Base-by-base conservation (phyloP, 1,139 yeast species). In the Blastobotrys proliferans region DNA sequence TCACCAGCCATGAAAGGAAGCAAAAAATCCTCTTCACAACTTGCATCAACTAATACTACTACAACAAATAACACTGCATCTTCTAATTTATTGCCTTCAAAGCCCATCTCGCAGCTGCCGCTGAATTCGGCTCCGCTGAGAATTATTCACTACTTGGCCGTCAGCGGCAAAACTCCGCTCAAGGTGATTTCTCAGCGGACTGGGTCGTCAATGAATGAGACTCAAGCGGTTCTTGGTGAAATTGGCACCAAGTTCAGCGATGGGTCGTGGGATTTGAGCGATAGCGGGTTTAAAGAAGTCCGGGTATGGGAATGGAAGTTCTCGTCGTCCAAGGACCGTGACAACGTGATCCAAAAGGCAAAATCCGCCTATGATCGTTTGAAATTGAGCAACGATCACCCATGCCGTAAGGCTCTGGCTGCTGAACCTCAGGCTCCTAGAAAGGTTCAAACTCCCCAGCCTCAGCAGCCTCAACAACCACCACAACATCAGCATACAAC, bases 261-360 rank as follows among this genome's bases (percentile, higher is more conserved):
- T 35, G 46, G 35, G 21, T 32, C 13, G 13, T 46, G 31, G 30
- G 42, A 47, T 3, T 52, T 67, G 18, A 53, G 62, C 8, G 67
- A 62, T 45, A 49, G 49, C 25, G 49, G 52, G 13, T 66, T 53
- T 51, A 56, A 59, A 42, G 66, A 64, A 32, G 51, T 66, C 30
- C 56, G 66, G 6, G 50, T 63, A 11, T 66, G 67, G 67, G 68
- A 64, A 19, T 66, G 67, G 65, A 61, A 62, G 41, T 59, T 53
- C 24, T 66, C 64, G 45, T 49, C 61, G n/a, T 49, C 52, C 10
- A 38, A 19, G 20, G 26, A 66, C 43, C 58, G 70, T 4, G 46
- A 50, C 9, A 48, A 51, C 24, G 66, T 64, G 22, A 55, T 62
- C 32, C 45, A 44, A 6, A 54, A 52, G 8, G 56, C 68, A 9